These are phyloP conservation scores for Oxyria digyna DNA, from an alignment of 148 eudicot species.

Conservation along the genomic window DNA sequence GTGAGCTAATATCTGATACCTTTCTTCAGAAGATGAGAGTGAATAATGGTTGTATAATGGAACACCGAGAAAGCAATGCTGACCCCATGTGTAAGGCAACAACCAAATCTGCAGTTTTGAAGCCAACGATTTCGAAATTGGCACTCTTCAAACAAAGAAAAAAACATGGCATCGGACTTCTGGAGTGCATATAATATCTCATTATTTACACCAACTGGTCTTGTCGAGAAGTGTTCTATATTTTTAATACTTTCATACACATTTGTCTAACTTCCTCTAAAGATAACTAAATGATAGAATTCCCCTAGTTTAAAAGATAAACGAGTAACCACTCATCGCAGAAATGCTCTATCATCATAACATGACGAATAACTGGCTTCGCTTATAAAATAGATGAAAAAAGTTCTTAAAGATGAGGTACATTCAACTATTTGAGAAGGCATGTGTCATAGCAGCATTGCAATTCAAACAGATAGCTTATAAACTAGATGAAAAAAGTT, in stretches of 20 bases:
- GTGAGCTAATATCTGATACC: constrained; percentile 84
- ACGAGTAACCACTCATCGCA: not conserved
- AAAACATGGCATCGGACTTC: constrained; percentile 73
- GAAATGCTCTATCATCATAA: not conserved
- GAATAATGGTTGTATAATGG: constrained; percentile 77
- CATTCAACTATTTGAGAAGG: not conserved
- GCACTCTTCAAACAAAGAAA: constrained; percentile 61
- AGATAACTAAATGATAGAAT: constrained; percentile 8
- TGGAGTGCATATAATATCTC: constrained; percentile 41
- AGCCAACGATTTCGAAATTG: constrained; percentile 97
- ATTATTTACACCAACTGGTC: constrained; percentile 43
- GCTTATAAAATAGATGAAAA: not conserved
- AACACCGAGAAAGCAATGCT: constrained; percentile 92
- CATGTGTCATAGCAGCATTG: not conserved
- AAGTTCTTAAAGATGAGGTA: not conserved
- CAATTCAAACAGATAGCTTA: not conserved
- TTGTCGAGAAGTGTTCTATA: constrained; percentile 33
- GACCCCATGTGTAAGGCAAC: constrained; percentile 72
- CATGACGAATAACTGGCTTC: not conserved
- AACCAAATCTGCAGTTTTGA: constrained; percentile 97
- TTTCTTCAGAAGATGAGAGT: constrained; percentile 70
- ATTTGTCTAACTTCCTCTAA: constrained; percentile 14
- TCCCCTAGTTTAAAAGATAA: constrained; percentile 8
- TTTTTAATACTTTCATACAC: constrained; percentile 26
- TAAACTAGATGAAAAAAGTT: not conserved